Evolutionary conservation across 495 filamentous ascomycete species (phyloP).

Genomic region (Aspergillus diversus): DNA sequence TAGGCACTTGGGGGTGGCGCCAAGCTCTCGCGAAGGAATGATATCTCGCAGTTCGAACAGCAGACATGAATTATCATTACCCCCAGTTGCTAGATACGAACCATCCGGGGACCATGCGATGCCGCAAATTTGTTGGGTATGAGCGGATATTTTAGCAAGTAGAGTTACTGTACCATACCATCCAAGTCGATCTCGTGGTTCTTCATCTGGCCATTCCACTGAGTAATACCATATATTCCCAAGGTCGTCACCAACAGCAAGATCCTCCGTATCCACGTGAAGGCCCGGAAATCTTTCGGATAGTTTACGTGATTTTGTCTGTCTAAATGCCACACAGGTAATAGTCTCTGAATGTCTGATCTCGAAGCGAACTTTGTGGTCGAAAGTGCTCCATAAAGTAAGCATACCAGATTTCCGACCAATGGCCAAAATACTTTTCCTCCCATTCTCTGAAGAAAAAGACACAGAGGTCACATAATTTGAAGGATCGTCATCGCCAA

Average conservation of each 20-base stretch:
- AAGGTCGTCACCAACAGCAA: conserved; percentile 86
- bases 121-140: conserved; percentile 91
- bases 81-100: conserved; percentile 79
- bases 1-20: conserved; percentile 8
- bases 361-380: conserved; percentile 70
- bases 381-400: conserved; percentile 62
- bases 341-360: conserved; percentile 69
- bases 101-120: conserved; percentile 85
- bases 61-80: conserved; percentile 88
- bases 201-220: conserved; percentile 75
- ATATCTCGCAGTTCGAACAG: conserved; percentile 74
- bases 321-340: conserved; percentile 75
- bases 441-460: conserved; percentile 81
- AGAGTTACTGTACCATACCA: conserved; percentile 81
- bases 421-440: conserved; percentile 80
- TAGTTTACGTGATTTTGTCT: conserved; percentile 43
- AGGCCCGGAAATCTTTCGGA: conserved; percentile 42
- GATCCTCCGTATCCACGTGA: conserved; percentile 64
- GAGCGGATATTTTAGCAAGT: conserved; percentile 74
- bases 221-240: conserved; percentile 87
- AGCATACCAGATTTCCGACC: conserved; percentile 73
- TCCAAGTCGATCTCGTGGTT: conserved; percentile 49
- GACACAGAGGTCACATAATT: conserved; percentile 80
- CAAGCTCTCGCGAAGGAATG: conserved; percentile 36
- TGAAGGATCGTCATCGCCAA: conserved; percentile 41